phyloP scores from a whole-genome alignment of 1,139 yeast genomes.

The Yamadazyma atmosphaerica region DNA sequence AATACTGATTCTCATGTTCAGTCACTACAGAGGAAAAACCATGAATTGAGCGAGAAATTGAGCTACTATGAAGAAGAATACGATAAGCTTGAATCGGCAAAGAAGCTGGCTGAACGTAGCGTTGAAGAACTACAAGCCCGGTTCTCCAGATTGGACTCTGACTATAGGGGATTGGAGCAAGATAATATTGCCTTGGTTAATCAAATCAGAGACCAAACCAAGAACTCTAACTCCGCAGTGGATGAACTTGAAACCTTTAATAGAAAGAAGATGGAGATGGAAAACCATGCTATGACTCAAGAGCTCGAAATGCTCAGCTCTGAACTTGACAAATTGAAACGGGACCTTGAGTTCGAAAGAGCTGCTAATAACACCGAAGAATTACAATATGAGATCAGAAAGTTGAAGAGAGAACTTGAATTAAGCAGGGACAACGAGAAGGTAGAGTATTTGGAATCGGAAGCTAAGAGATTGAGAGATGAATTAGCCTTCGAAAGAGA shows the following conservation, averaged over 20 bases:
- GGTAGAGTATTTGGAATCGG: conserved; percentile 14
- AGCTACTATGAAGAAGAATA: conserved; percentile 30
- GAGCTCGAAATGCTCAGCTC: conserved; percentile 10
- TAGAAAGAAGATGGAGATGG: conserved; percentile 21
- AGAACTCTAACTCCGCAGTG: conserved; percentile 16
- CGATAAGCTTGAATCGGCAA: conserved; percentile 21
- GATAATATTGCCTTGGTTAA: conserved; percentile 19
- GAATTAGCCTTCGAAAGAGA: conserved; percentile 12
- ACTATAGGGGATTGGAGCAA: conserved; percentile 16
- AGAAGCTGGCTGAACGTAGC: conserved; percentile 18
- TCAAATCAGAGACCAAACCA: conserved; percentile 10
- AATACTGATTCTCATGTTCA: conserved; percentile 10
- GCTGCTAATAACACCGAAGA: conserved; percentile 10
- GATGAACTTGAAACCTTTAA: conserved; percentile 25
- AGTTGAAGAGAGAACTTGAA: conserved; percentile 42
- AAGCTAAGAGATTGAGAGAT: conserved; percentile 41
- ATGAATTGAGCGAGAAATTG: conserved; percentile 25
- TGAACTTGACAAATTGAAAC: conserved; percentile 13
- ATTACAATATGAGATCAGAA: conserved; percentile 17
- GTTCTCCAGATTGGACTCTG: conserved; percentile 12
- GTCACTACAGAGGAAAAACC: conserved; percentile 17
- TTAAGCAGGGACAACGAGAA: conserved; percentile 11
- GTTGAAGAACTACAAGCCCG: conserved; percentile 12
- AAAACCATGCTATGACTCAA: conserved; percentile 13
- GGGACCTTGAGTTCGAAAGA: conserved; percentile 17